Evolutionary conservation across 129 eudicot species (phyloP).

Genomic region (Dittrichia graveolens): DNA sequence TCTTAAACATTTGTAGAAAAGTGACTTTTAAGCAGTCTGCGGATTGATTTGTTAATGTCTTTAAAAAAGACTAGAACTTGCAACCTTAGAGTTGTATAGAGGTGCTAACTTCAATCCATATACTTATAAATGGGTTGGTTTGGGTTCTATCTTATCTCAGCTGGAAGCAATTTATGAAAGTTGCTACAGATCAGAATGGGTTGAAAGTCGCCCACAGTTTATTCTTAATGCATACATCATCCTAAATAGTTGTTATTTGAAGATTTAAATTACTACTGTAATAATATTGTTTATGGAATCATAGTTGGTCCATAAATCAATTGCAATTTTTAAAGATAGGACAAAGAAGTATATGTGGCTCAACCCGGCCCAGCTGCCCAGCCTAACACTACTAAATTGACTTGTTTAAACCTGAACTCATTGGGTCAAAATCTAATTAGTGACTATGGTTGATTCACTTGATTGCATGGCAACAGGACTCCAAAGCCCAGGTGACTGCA

Average conservation of each 20-base stretch:
- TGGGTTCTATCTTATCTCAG: background rate
- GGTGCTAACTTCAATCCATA: background rate
- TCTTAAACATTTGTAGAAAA: slow-evolving; percentile 1
- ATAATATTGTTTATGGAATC: too few species aligned
- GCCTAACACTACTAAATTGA: too few species aligned
- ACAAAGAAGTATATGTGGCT: too few species aligned
- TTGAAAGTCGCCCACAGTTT: slow-evolving; percentile 8
- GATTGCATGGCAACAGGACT: slow-evolving; percentile 56
- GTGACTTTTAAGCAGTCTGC: background rate
- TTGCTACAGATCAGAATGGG: background rate
- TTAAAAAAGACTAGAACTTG: background rate
- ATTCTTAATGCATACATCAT: background rate
- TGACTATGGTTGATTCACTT: slow-evolving; percentile 1
- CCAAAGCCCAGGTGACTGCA: slow-evolving; percentile 97
- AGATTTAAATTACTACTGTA: too few species aligned
- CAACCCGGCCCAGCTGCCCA: too few species aligned
- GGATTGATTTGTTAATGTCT: background rate
- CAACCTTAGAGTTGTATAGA: slow-evolving; percentile 11
- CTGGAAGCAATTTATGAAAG: background rate
- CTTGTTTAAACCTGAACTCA: background rate
- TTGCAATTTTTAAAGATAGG: too few species aligned
- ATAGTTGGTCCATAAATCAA: too few species aligned
- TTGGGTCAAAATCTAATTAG: background rate
- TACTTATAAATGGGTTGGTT: background rate
- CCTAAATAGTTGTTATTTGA: background rate